These are phyloP conservation scores for Salix arbutifolia DNA, from an alignment of 345 rosid species.

Conservation along the genomic window DNA sequence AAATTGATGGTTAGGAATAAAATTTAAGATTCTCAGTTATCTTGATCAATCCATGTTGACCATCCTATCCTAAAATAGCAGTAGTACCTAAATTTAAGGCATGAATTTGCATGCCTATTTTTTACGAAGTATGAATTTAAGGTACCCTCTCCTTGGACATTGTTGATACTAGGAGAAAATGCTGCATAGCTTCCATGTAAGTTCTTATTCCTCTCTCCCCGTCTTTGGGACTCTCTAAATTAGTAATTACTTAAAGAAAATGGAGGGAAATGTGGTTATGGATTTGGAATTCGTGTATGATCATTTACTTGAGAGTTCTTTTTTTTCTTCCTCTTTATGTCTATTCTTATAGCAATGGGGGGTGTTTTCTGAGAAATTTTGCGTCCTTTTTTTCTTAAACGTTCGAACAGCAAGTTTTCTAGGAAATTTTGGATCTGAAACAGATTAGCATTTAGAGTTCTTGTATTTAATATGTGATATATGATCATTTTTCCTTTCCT, in stretches of 20 bases:
- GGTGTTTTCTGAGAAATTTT: background rate
- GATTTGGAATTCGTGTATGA: background rate
- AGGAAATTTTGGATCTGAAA: too few species aligned
- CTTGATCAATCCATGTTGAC: background rate
- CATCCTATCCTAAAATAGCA: background rate
- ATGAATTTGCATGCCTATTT: background rate
- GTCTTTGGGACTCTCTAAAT: background rate
- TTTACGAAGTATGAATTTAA: background rate
- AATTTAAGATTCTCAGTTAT: background rate
- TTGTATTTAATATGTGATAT: too few species aligned
- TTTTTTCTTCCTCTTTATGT: background rate
- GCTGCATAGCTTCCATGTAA: background rate
- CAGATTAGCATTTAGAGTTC: too few species aligned
- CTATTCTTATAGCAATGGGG: background rate
- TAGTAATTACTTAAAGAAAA: background rate
- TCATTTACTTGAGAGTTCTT: background rate
- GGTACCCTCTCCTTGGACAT: background rate
- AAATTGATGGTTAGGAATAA: background rate
- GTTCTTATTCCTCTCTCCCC: background rate
- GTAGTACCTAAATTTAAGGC: background rate
- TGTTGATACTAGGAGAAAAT: background rate
- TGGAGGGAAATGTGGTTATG: too few species aligned
- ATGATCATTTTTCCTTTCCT: too few species aligned
- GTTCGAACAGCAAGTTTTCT: background rate
- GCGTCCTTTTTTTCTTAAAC: background rate